A percentile compares a stretch with the other conserved stretches of the same genome.
Evolutionary conservation across 805 yeast species (phyloP).

Genomic region (Clavispora asparagi): DNA sequence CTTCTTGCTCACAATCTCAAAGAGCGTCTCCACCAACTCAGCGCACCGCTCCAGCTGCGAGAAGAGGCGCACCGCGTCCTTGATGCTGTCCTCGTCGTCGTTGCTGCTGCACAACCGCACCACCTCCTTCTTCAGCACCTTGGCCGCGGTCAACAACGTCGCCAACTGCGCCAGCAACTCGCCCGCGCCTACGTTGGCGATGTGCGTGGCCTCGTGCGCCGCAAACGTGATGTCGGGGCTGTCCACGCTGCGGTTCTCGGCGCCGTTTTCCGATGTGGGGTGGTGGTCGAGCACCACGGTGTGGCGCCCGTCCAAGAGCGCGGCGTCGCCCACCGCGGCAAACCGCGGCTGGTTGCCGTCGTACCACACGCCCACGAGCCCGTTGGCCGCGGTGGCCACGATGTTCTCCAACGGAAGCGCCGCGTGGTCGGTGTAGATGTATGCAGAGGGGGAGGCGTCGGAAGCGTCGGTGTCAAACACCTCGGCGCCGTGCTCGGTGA

Average conservation of each 20-base stretch:
- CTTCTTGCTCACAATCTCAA: slow-evolving; percentile 21
- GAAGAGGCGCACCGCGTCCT: slow-evolving; percentile 33
- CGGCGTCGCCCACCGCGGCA: slow-evolving; percentile 10
- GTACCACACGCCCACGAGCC: slow-evolving; percentile 37
- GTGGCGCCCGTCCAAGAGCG: slow-evolving; percentile 9
- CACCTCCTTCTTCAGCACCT: slow-evolving; percentile 10
- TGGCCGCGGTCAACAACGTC: slow-evolving; percentile 8
- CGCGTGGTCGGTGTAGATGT: slow-evolving; percentile 1
- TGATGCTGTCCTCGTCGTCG: slow-evolving; percentile 27
- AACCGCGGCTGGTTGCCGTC: slow-evolving; percentile 27
- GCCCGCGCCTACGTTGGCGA: slow-evolving; percentile 19
- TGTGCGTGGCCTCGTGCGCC: slow-evolving; percentile 16
- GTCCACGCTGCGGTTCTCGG: not conserved
- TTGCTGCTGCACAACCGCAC: slow-evolving; percentile 24
- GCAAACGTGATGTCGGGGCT: slow-evolving; percentile 12
- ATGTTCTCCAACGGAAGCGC: slow-evolving; percentile 17
- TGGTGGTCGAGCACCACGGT: slow-evolving; percentile 19
- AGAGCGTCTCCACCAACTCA: slow-evolving; percentile 18
- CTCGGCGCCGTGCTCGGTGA: slow-evolving; percentile 26
- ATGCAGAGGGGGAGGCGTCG: slow-evolving; percentile 6
- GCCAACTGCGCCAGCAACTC: slow-evolving; percentile 17
- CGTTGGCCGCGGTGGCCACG: slow-evolving; percentile 26
- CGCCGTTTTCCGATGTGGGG: not conserved
- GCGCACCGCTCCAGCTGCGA: slow-evolving; percentile 24
- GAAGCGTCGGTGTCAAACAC: slow-evolving; percentile 19